Conservation (phyloP, 768 basidiomycete genomes). For the Tylopilus subfusipes region DNA sequence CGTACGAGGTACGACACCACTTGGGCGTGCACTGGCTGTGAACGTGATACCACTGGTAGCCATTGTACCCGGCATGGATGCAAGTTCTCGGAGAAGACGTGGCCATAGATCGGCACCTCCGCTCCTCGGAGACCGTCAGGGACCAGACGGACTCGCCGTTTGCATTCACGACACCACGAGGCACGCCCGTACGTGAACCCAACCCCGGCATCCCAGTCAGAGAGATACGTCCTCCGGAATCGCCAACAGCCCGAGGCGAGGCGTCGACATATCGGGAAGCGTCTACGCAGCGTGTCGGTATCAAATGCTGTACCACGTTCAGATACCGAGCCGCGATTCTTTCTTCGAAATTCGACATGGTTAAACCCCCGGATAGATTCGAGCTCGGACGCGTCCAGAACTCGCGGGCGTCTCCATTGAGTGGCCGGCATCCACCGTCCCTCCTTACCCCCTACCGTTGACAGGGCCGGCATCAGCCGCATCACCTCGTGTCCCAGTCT, state of each 20-base stretch:
- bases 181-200: not conserved
- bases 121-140: not conserved
- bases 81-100: not conserved
- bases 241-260: too few relatives aligned
- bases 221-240: not conserved
- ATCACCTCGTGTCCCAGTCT: not conserved
- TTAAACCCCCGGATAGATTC: not conserved
- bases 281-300: too few relatives aligned
- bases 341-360: not conserved
- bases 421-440: not conserved
- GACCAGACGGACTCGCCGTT: not conserved
- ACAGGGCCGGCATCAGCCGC: too few relatives aligned
- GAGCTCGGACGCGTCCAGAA: too few relatives aligned
- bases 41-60: too few relatives aligned
- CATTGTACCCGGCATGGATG: not conserved
- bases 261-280: not conserved
- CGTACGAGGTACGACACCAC: not conserved
- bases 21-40: too few relatives aligned
- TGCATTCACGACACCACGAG: not conserved
- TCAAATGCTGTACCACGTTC: too few relatives aligned
- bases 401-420: not conserved
- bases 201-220: not conserved
- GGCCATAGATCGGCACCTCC: not conserved
- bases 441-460: not conserved
- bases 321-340: too few relatives aligned